Evolutionary conservation across 306 rosid genomes (phyloP).

Genomic region (Trifolium dubium): DNA sequence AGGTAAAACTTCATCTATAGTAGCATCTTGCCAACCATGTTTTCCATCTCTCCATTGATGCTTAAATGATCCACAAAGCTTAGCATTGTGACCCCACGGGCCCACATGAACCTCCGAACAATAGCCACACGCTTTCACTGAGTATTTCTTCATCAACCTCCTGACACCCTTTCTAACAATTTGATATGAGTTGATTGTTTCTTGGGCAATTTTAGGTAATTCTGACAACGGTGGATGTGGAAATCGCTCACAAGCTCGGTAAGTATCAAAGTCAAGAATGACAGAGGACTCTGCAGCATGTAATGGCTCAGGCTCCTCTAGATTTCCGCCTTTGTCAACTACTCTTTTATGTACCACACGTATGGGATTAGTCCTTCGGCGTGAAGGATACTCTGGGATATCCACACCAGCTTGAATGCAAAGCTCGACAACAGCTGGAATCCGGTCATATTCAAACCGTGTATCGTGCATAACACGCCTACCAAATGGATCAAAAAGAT

Average conservation of each 20-base stretch:
- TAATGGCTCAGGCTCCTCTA: slow-evolving; percentile 75
- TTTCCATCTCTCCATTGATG: slow-evolving; percentile 99
- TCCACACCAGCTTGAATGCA: slow-evolving; percentile 99
- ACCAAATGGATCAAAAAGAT: slow-evolving; percentile 92
- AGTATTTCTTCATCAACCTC: slow-evolving; percentile 81
- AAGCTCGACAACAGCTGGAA: slow-evolving; percentile 93
- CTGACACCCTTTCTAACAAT: slow-evolving; percentile 66
- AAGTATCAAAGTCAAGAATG: slow-evolving; percentile 73
- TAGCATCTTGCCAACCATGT: slow-evolving; percentile 99
- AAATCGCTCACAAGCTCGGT: slow-evolving; percentile 63
- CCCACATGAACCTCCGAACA: slow-evolving; percentile 99
- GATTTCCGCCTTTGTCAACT: slow-evolving; percentile 76
- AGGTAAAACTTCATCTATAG: slow-evolving; percentile 81
- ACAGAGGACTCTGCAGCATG: slow-evolving; percentile 54
- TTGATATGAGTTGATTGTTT: slow-evolving; percentile 75
- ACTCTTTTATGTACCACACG: slow-evolving; percentile 78
- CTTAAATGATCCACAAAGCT: slow-evolving; percentile 94
- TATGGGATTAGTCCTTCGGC: slow-evolving; percentile 80
- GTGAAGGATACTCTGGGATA: slow-evolving; percentile 89
- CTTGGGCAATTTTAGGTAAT: slow-evolving; percentile 74
- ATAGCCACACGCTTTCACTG: slow-evolving; percentile 94
- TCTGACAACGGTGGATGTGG: slow-evolving; percentile 61
- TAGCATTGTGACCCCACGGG: slow-evolving; percentile 97
- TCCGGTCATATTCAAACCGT: slow-evolving; percentile 85
- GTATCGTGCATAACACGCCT: slow-evolving; percentile 80